Percentiles rank a stretch among this genome's conserved stretches.
Conservation (phyloP, 2,329 filamentous ascomycete genomes). For the Dothistroma septosporum region DNA sequence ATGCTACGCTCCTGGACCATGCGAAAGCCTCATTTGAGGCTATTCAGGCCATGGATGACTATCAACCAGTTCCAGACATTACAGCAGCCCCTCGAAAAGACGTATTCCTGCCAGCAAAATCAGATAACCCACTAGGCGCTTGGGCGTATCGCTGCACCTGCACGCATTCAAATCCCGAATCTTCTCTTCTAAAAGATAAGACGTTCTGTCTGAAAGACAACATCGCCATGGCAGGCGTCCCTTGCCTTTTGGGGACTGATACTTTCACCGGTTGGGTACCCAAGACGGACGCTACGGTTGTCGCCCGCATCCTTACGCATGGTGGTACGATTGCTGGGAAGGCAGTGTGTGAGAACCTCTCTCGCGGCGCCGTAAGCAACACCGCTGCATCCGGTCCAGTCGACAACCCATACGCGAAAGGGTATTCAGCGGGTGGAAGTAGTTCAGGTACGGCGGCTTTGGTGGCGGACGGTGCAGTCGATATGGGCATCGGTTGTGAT, state of each 20-base stretch:
- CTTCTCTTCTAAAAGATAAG: conserved; percentile 38
- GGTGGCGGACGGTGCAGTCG: conserved; percentile 39
- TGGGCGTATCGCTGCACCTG: conserved; percentile 45
- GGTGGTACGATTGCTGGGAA: conserved; percentile 45
- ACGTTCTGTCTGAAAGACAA: conserved; percentile 48
- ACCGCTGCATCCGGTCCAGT: conserved; percentile 33
- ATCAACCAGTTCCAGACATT: conserved; percentile 32
- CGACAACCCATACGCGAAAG: conserved; percentile 43
- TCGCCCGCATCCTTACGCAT: conserved; percentile 41
- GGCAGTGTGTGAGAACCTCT: conserved; percentile 49
- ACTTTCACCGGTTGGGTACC: conserved; percentile 38
- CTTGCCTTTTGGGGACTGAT: conserved; percentile 44
- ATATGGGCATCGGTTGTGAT: conserved; percentile 39
- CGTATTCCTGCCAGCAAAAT: conserved; percentile 33
- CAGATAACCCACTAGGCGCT: conserved; percentile 39
- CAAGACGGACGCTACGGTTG: conserved; percentile 45
- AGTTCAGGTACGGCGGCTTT: conserved; percentile 44
- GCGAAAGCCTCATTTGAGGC: too few species aligned
- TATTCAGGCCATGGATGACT: conserved; percentile 24
- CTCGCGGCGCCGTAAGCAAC: conserved; percentile 23
- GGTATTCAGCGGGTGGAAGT: conserved; percentile 49
- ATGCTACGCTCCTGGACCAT: too few species aligned
- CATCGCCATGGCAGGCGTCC: conserved; percentile 44
- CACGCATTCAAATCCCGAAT: conserved; percentile 28
- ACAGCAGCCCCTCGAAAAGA: conserved; percentile 36